phyloP scores from a whole-genome alignment of 192 early-diverging fungal genomes.

The Chytriomyces hyalinus region DNA sequence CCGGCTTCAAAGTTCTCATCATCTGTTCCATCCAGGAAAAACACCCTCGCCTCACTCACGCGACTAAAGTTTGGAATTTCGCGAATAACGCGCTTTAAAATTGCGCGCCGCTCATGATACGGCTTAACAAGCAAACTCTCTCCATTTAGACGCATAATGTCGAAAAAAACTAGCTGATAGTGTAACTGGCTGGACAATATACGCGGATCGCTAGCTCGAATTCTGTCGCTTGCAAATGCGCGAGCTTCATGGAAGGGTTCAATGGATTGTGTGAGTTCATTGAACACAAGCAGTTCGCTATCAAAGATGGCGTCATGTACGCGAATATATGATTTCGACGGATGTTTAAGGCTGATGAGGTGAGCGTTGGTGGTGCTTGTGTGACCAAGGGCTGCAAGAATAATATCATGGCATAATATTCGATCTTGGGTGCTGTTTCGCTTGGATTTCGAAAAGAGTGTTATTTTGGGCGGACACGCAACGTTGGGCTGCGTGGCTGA shows the following conservation, averaged over 20 bases:
- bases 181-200: constrained; percentile 1
- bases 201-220: not conserved
- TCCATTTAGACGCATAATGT: constrained; percentile 24
- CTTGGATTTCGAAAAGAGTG: constrained; percentile 26
- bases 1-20: not conserved
- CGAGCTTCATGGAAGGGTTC: constrained; percentile 26
- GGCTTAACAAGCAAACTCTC: not conserved
- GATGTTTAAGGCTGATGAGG: not conserved
- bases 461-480: not conserved
- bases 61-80: constrained; percentile 1
- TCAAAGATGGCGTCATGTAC: constrained; percentile 23
- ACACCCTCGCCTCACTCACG: constrained; percentile 20
- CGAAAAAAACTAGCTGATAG: constrained; percentile 24
- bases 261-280: constrained; percentile 14
- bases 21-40: not conserved
- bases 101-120: constrained; percentile 10
- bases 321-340: not conserved
- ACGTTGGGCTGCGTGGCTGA: not conserved
- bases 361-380: not conserved
- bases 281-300: constrained; percentile 21
- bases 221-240: constrained; percentile 16
- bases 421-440: constrained; percentile 27
- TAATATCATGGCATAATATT: constrained; percentile 25
- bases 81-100: constrained; percentile 20
- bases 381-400: constrained; percentile 10